Conservation (phyloP, 306 rosid genomes). For the Medicago lupulina region DNA sequence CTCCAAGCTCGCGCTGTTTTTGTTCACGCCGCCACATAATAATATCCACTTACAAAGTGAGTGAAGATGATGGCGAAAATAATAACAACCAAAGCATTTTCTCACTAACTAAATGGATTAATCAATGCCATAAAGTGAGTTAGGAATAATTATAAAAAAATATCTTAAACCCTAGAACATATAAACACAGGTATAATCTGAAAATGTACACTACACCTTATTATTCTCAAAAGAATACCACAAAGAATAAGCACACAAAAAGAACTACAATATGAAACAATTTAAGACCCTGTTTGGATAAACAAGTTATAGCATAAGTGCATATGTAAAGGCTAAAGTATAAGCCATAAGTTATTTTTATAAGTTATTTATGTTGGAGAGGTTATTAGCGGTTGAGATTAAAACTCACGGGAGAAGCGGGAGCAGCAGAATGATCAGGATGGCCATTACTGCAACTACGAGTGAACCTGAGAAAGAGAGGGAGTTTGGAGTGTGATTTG, state of each 20-base stretch:
- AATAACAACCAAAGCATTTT: background rate
- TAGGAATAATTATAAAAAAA: background rate
- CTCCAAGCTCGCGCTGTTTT: background rate
- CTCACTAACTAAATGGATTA: background rate
- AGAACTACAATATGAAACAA: background rate
- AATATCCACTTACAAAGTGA: background rate
- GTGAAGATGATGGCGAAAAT: background rate
- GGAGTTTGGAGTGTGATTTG: constrained; percentile 45
- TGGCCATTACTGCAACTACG: constrained; percentile 23
- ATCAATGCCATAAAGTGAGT: background rate
- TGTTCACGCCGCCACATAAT: too few relatives aligned
- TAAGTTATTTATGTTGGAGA: too few relatives aligned
- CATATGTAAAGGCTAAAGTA: too few relatives aligned
- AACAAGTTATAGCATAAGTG: too few relatives aligned
- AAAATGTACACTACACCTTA: background rate
- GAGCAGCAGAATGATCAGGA: constrained; percentile 51
- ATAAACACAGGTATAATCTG: background rate
- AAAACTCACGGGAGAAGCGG: constrained; percentile 60
- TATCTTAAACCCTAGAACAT: background rate
- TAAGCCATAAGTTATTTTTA: too few relatives aligned
- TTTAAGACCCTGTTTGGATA: too few relatives aligned
- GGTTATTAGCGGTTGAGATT: background rate
- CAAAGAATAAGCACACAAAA: too few relatives aligned
- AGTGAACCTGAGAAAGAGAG: constrained; percentile 45
- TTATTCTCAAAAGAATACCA: background rate